Percentiles rank a stretch among this genome's conserved stretches.
These are phyloP conservation scores for Hymenoscyphus occultus DNA, from an alignment of 2,329 filamentous ascomycete genomes.

Conservation along the genomic window DNA sequence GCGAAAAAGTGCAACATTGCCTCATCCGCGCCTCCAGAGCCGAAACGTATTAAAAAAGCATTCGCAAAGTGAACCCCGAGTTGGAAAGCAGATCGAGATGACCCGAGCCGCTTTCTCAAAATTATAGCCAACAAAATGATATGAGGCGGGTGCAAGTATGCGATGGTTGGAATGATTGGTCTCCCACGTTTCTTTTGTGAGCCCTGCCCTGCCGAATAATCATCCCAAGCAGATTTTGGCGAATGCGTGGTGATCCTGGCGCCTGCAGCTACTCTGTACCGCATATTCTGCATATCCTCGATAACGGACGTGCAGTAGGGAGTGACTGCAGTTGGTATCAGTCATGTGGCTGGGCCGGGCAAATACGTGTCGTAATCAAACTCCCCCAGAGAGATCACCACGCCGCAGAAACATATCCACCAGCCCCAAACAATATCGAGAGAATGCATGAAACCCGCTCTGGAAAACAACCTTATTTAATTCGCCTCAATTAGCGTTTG, in stretches of 20 bases:
- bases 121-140: slow-evolving; percentile 20
- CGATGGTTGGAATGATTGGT: slow-evolving; percentile 21
- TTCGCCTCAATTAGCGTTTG: slow-evolving; percentile 12
- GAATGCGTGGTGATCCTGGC: slow-evolving; percentile 22
- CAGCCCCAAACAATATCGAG: neutral
- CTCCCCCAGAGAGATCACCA: neutral
- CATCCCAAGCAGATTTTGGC: slow-evolving; percentile 15
- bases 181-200: slow-evolving; percentile 14
- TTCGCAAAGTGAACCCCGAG: neutral
- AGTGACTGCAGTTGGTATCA: slow-evolving; percentile 10
- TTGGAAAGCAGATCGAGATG: neutral
- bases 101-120: neutral
- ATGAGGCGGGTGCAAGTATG: slow-evolving; percentile 18
- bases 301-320: slow-evolving; percentile 26
- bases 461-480: slow-evolving; percentile 16
- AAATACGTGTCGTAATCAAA: slow-evolving; percentile 12
- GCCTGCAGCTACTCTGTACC: slow-evolving; percentile 17
- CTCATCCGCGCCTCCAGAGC: slow-evolving; percentile 10
- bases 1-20: slow-evolving; percentile 10
- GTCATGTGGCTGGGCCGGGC: slow-evolving; percentile 24
- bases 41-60: neutral
- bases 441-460: slow-evolving; percentile 2
- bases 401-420: neutral
- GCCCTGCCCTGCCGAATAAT: slow-evolving; percentile 1
- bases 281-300: slow-evolving; percentile 7